Evolutionary conservation across 306 rosid genomes (phyloP).

Genomic region (Cucumis cinereus): DNA sequence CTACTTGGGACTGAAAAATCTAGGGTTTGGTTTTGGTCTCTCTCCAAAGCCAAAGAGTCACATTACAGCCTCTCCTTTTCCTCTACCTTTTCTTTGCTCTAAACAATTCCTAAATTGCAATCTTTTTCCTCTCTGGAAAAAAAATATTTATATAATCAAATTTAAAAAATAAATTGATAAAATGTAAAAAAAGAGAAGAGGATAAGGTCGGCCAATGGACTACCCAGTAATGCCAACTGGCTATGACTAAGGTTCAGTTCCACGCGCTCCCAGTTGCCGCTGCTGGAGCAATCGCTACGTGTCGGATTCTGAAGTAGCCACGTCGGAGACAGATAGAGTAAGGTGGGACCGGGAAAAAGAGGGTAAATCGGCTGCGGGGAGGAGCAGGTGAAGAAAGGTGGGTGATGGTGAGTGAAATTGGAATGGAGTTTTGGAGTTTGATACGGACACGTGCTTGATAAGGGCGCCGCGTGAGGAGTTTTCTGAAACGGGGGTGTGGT

Average conservation of each 20-base stretch:
- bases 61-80: conserved; percentile 15
- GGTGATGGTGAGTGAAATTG: background rate
- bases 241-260: background rate
- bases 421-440: background rate
- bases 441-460: conserved; percentile 7
- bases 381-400: background rate
- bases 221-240: conserved; percentile 41
- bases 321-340: background rate
- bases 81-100: conserved; percentile 9
- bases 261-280: conserved; percentile 19
- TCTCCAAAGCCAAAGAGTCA: conserved; percentile 16
- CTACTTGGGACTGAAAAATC: conserved; percentile 17
- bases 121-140: conserved; percentile 15
- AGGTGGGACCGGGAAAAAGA: background rate
- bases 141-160: conserved; percentile 9
- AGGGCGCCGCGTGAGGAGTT: background rate
- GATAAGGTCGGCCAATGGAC: conserved; percentile 44
- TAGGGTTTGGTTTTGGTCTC: conserved; percentile 31
- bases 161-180: background rate
- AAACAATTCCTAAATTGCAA: conserved; percentile 18
- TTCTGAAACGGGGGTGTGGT: background rate
- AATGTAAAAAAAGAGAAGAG: conserved; percentile 9
- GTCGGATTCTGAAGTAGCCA: background rate
- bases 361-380: background rate
- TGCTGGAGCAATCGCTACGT: background rate